These are phyloP conservation scores for Heliocybe sulcata DNA, from an alignment of 1,284 basidiomycete species.

Conservation along the genomic window DNA sequence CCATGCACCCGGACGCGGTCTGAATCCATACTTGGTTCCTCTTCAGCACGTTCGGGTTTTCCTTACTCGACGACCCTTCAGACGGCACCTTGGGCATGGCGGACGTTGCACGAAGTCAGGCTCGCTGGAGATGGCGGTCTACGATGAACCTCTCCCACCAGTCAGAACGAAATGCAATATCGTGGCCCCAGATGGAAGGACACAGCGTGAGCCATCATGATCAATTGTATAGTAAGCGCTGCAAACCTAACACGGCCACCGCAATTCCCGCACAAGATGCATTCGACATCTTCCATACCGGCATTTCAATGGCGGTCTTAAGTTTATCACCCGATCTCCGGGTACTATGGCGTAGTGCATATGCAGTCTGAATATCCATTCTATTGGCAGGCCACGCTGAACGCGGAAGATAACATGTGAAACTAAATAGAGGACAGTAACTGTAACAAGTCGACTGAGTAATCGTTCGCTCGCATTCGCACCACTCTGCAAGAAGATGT, in stretches of 20 bases:
- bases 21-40: conserved; percentile 10
- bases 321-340: too few relatives aligned
- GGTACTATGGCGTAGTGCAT: too few relatives aligned
- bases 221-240: background rate
- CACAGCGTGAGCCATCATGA: background rate
- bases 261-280: background rate
- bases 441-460: background rate
- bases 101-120: background rate
- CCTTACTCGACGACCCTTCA: background rate
- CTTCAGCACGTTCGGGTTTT: conserved; percentile 11
- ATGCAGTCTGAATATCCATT: background rate
- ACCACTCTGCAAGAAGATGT: background rate
- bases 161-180: background rate
- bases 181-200: background rate
- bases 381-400: background rate
- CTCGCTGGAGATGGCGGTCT: background rate
- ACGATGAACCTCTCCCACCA: background rate
- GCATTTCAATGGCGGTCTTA: background rate
- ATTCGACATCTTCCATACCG: background rate
- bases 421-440: background rate
- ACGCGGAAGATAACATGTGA: background rate
- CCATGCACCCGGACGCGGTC: background rate
- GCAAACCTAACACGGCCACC: background rate
- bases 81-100: conserved; percentile 9
- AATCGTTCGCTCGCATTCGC: background rate